phyloP scores from a whole-genome alignment of 495 filamentous ascomycete genomes.

The Parachaetomium inaequale region DNA sequence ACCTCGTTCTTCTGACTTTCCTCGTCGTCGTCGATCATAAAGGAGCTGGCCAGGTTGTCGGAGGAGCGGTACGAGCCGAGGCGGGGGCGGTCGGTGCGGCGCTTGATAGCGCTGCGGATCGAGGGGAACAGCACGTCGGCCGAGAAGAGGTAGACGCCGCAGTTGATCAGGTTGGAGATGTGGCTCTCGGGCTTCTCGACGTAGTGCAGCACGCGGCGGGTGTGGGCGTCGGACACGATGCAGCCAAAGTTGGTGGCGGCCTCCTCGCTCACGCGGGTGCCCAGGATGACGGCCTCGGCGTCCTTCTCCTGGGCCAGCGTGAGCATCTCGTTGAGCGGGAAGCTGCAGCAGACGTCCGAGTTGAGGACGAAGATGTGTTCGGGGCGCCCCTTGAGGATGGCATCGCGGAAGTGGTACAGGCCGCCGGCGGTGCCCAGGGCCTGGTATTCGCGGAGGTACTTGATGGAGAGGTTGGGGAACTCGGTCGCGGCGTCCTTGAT shows the following conservation, averaged over 20 bases:
- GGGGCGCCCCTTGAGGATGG: slow-evolving; percentile 92
- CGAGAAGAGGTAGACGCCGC: slow-evolving; percentile 95
- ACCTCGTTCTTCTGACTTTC: slow-evolving; percentile 79
- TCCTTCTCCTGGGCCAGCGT: slow-evolving; percentile 90
- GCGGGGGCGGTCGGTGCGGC: slow-evolving; percentile 87
- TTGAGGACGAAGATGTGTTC: slow-evolving; percentile 97
- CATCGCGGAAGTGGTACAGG: slow-evolving; percentile 99
- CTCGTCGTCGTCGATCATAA: slow-evolving; percentile 68
- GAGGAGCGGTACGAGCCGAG: slow-evolving; percentile 91
- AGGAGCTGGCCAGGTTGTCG: slow-evolving; percentile 83
- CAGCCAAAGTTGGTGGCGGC: slow-evolving; percentile 95
- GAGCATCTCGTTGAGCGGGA: slow-evolving; percentile 93
- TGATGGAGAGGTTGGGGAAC: slow-evolving; percentile 85
- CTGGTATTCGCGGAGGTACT: slow-evolving; percentile 97
- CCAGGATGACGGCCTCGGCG: slow-evolving; percentile 95
- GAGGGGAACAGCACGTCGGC: slow-evolving; percentile 95
- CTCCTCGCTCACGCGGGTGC: slow-evolving; percentile 87
- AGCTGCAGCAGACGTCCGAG: slow-evolving; percentile 98
- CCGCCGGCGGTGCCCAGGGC: slow-evolving; percentile 94
- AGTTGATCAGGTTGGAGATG: slow-evolving; percentile 99
- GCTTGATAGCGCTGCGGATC: slow-evolving; percentile 93
- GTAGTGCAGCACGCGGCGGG: slow-evolving; percentile 95
- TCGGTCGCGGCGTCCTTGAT: slow-evolving; percentile 83
- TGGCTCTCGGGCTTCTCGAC: slow-evolving; percentile 99
- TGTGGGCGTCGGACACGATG: slow-evolving; percentile 93